Evolutionary conservation across 225 moss, liverwort and hornwort genomes (phyloP).

Genomic region (Antitrichia curtipendula): DNA sequence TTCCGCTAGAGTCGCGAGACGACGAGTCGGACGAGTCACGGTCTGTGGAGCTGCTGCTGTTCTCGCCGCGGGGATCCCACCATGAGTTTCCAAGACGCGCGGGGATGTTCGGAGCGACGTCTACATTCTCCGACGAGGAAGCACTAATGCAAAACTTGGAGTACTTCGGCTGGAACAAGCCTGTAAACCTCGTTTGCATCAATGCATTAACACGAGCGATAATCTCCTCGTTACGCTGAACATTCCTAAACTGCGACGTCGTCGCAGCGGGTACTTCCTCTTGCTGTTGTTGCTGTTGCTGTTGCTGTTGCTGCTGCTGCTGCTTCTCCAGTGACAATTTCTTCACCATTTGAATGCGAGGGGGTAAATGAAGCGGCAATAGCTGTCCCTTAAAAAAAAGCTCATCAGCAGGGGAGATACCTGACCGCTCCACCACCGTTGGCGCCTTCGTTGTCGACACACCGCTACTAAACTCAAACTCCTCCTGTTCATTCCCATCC

Average conservation of each 20-base stretch:
- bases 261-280: neutral
- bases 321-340: conserved; percentile 32
- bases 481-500: neutral
- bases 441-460: neutral
- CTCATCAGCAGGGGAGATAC: conserved; percentile 47
- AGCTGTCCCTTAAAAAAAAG: conserved; percentile 48
- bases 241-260: neutral
- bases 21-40: conserved; percentile 27
- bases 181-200: conserved; percentile 19
- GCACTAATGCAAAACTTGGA: conserved; percentile 8
- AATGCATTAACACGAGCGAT: conserved; percentile 3
- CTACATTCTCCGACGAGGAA: neutral
- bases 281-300: neutral
- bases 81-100: conserved; percentile 16
- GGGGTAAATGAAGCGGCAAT: conserved; percentile 38
- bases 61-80: conserved; percentile 38
- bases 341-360: conserved; percentile 56
- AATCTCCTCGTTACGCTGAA: neutral
- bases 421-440: conserved; percentile 6
- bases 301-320: neutral
- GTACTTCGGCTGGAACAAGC: conserved; percentile 33
- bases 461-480: conserved; percentile 34
- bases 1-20: conserved; percentile 43
- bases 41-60: conserved; percentile 29
- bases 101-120: neutral